Conservation (phyloP, 805 yeast species). For the Cyberlindnera maclurae region DNA sequence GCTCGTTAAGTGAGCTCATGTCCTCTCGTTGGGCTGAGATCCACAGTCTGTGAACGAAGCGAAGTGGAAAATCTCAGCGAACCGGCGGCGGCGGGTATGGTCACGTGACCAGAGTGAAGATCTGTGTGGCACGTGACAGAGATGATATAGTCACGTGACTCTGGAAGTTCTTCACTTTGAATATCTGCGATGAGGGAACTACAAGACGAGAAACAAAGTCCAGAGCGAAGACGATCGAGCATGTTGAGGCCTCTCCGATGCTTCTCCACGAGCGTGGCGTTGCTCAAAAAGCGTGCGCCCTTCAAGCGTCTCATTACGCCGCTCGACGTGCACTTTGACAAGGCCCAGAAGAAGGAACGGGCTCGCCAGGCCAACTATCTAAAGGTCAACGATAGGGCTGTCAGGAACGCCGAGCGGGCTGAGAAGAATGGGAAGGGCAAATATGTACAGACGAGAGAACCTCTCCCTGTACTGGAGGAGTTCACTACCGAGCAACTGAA, state of each 20-base stretch:
- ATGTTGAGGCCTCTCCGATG: neutral
- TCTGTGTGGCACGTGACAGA: no score
- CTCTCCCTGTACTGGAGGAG: conserved; percentile 16
- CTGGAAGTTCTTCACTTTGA: no score
- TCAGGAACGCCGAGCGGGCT: neutral
- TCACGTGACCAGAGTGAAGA: no score
- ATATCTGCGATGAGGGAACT: no score
- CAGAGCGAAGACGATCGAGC: no score
- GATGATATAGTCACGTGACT: no score
- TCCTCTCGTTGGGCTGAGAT: neutral
- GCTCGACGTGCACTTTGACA: conserved; percentile 5
- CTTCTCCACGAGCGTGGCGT: conserved; percentile 1
- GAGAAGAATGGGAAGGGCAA: conserved; percentile 1
- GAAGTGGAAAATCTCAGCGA: no score
- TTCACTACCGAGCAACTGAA: conserved; percentile 26
- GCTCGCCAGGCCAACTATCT: neutral
- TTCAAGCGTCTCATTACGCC: conserved; percentile 16
- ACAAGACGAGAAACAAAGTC: no score
- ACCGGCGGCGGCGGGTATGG: no score
- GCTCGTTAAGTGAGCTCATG: conserved; percentile 21
- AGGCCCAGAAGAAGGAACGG: conserved; percentile 5
- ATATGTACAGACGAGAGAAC: conserved; percentile 4
- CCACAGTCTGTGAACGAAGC: no score
- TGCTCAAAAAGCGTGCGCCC: conserved; percentile 9
- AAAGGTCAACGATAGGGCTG: neutral